Conservation (phyloP, 1,284 basidiomycete genomes). For the Gastroboletus turbinatus region DNA sequence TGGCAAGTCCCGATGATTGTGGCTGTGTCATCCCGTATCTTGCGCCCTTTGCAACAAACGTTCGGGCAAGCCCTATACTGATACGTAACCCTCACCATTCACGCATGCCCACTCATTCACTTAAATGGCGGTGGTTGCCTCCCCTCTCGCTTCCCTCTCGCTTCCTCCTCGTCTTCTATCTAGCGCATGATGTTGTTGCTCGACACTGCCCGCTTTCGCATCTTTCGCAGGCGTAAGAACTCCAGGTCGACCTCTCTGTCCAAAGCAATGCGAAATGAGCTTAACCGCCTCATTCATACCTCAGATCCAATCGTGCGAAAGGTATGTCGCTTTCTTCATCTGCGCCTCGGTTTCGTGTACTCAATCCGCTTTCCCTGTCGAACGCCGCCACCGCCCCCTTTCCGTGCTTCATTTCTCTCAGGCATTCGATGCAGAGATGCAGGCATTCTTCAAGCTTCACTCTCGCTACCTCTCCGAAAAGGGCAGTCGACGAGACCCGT, state of each 20-base stretch:
- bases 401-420: slow-evolving; percentile 4
- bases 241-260: slow-evolving; percentile 38
- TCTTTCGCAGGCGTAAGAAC: slow-evolving; percentile 27
- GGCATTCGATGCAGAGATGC: slow-evolving; percentile 97
- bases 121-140: slow-evolving; percentile 23
- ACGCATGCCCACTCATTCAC: slow-evolving; percentile 20
- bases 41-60: slow-evolving; percentile 10
- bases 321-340: slow-evolving; percentile 45
- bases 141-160: slow-evolving; percentile 27
- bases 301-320: slow-evolving; percentile 81
- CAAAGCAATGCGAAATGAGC: slow-evolving; percentile 95
- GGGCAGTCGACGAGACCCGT: slow-evolving; percentile 91
- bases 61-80: neutral
- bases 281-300: slow-evolving; percentile 85
- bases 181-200: slow-evolving; percentile 19
- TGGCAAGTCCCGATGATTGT: slow-evolving; percentile 24
- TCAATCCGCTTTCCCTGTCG: slow-evolving; percentile 31
- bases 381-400: slow-evolving; percentile 5
- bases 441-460: slow-evolving; percentile 96
- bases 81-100: slow-evolving; percentile 11
- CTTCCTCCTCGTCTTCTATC: slow-evolving; percentile 19
- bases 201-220: slow-evolving; percentile 18
- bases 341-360: slow-evolving; percentile 5
- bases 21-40: slow-evolving; percentile 9
- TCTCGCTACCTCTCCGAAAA: slow-evolving; percentile 93